A percentile compares a stretch with the other conserved stretches of the same genome.
Evolutionary conservation across 345 rosid genomes (phyloP).

Genomic region (Aethionema arabicum): DNA sequence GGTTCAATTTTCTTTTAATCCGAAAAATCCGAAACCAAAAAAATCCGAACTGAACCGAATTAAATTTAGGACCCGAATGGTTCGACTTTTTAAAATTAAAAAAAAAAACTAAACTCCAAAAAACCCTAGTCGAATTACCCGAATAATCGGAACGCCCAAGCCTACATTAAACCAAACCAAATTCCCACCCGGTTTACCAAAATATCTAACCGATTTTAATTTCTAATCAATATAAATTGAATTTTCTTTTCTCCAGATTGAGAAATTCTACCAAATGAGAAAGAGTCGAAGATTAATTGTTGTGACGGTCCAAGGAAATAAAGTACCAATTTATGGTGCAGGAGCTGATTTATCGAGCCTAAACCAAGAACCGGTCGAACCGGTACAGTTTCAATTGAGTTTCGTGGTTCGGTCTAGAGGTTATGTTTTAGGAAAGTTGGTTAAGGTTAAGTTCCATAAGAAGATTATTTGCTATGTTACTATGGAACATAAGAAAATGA

Average conservation of each 20-base stretch:
- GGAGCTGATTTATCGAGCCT: constrained; percentile 53
- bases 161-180: not conserved
- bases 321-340: constrained; percentile 62
- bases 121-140: too few relatives aligned
- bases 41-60: too few relatives aligned
- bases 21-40: too few relatives aligned
- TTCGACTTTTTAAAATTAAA: too few relatives aligned
- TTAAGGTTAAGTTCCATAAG: constrained; percentile 55
- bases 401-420: constrained; percentile 61
- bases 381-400: constrained; percentile 50
- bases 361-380: constrained; percentile 48
- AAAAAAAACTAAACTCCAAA: too few relatives aligned
- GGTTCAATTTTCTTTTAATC: too few relatives aligned
- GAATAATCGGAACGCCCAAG: too few relatives aligned
- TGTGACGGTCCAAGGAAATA: constrained; percentile 43
- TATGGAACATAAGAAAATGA: constrained; percentile 63
- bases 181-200: not conserved
- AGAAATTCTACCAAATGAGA: constrained; percentile 57
- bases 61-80: too few relatives aligned
- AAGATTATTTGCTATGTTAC: constrained; percentile 46
- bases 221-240: not conserved
- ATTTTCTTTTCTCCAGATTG: constrained; percentile 39
- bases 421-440: constrained; percentile 57
- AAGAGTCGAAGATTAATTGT: constrained; percentile 55
- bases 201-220: not conserved